Percentiles rank a stretch among this genome's conserved stretches.
Conservation (phyloP, 2,329 filamentous ascomycete species). For the Zymoseptoria crescenta region DNA sequence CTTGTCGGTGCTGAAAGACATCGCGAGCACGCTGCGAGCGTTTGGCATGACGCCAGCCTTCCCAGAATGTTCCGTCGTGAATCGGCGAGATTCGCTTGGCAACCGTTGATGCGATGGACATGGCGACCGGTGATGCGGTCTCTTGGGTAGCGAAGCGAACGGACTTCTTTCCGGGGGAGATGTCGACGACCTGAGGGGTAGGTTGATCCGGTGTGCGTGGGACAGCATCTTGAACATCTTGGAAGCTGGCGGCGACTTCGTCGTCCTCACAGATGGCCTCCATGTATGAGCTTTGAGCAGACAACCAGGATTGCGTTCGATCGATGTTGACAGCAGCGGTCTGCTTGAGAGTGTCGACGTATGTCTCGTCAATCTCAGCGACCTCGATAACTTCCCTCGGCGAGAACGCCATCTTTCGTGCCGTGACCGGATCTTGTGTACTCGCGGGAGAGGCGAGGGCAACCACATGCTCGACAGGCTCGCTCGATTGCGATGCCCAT, state of each 20-base stretch:
- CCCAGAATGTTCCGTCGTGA: slow-evolving; percentile 61
- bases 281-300: slow-evolving; percentile 67
- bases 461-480: slow-evolving; percentile 59
- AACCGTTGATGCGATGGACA: slow-evolving; percentile 1
- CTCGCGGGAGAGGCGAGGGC: slow-evolving; percentile 41
- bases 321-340: slow-evolving; percentile 67
- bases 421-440: slow-evolving; percentile 52
- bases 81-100: slow-evolving; percentile 28
- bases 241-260: slow-evolving; percentile 23
- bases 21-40: slow-evolving; percentile 57
- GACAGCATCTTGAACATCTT: slow-evolving; percentile 22
- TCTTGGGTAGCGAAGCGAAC: slow-evolving; percentile 53
- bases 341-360: slow-evolving; percentile 64
- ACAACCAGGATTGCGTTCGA: slow-evolving; percentile 78
- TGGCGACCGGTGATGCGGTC: slow-evolving; percentile 3
- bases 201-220: slow-evolving; percentile 25
- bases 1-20: slow-evolving; percentile 74
- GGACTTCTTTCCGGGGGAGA: slow-evolving; percentile 56
- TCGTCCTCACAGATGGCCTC: slow-evolving; percentile 27
- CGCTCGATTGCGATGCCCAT: slow-evolving; percentile 44
- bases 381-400: slow-evolving; percentile 33
- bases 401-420: slow-evolving; percentile 45
- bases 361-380: slow-evolving; percentile 56
- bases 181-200: slow-evolving; percentile 14
- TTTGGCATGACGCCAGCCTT: slow-evolving; percentile 56